These are phyloP conservation scores for Ceratocystis papillata DNA, from an alignment of 2,329 filamentous ascomycete species.

Conservation along the genomic window DNA sequence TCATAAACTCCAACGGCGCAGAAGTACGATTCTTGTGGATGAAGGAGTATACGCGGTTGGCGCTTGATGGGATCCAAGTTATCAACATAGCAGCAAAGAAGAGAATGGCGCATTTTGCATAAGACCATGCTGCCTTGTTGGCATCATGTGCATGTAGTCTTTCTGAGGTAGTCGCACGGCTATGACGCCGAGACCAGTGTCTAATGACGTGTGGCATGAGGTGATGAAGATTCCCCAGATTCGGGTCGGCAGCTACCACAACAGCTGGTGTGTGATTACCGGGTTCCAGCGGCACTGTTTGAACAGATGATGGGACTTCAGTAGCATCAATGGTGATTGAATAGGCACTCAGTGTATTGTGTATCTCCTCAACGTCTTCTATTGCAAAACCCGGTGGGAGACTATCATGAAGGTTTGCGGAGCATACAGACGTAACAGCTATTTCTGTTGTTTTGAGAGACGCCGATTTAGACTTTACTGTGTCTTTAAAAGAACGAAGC, in stretches of 20 bases:
- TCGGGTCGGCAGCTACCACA: conserved; percentile 50
- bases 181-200: conserved; percentile 19
- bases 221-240: conserved; percentile 31
- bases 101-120: conserved; percentile 53
- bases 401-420: background rate
- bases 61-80: conserved; percentile 60
- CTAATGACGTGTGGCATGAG: conserved; percentile 7
- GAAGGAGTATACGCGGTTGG: conserved; percentile 59
- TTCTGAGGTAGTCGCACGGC: conserved; percentile 24
- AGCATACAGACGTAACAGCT: conserved; percentile 39
- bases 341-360: conserved; percentile 40
- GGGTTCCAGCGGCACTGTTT: conserved; percentile 51
- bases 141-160: conserved; percentile 35
- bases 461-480: conserved; percentile 35
- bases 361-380: background rate
- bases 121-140: conserved; percentile 51
- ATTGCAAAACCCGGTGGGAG: background rate
- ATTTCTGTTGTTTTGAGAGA: conserved; percentile 47
- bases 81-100: conserved; percentile 56
- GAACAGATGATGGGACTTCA: conserved; percentile 54
- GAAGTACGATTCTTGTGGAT: conserved; percentile 40
- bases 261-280: conserved; percentile 60
- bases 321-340: conserved; percentile 53
- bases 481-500: conserved; percentile 38
- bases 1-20: conserved; percentile 51